Evolutionary conservation across 441 rosid species (phyloP), one percentile per base, ranked within the genome.

Genomic region (Syzygium malaccense): DNA sequence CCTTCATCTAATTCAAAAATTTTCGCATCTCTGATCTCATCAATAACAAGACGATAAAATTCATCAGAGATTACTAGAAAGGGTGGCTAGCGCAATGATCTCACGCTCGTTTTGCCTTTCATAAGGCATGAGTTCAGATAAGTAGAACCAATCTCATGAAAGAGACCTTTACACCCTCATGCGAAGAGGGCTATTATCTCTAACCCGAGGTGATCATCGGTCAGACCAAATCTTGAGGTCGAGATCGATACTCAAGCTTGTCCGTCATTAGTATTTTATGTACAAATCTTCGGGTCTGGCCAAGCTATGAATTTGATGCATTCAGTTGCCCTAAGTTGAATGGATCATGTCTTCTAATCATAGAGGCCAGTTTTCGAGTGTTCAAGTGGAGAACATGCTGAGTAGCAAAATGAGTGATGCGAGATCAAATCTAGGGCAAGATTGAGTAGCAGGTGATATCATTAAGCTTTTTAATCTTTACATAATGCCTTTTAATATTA

Each of bases 31-130:
- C 83, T 60, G 4, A 71, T 75, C 51, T 23, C 6, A 5, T 37
- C n/a, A 0, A 71, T 37, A 13, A 6, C 5, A 6, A 37, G 15
- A 3, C 0, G 18, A 71, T 20, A 75, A 37, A 37, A 37, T 1
- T 14, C 0, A 20, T 20, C 5, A 20, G n/a, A 37, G 51, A 23
- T 23, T 23, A 37, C 17, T 75, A 23, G 83, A 23, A 28, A 75
- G 51, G 9, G 51, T 0, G 0, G 25, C 83, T 23, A 12, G n/a
- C 51, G 7, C n/a, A 6, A 23, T 20, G 51, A 11, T 23, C n/a
- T 20, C 2, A 6, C 1, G n/a, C 83, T 37, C 1, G 0, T 41
- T 20, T 20, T 20, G n/a, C 28, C n/a, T 37, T 23, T n/a, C 17
- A 12, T 75, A 23, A n/a, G 28, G 11, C 51, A 0, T 7, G 10